Base-by-base conservation (phyloP, 371 early-diverging fungal species). In the Batkoa obscura region DNA sequence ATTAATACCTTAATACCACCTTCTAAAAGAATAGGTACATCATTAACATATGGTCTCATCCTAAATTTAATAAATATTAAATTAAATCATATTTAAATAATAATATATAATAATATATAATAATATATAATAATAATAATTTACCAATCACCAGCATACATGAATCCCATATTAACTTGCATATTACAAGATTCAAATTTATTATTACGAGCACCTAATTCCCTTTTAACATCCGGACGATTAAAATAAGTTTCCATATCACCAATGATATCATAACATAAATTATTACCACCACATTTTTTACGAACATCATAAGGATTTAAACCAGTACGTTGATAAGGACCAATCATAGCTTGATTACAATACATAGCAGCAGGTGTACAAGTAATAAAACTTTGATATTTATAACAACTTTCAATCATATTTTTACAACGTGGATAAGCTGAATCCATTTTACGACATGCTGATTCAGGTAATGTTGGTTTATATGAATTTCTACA, bases 331-430 rank as follows among this genome's bases (percentile, higher is more conserved):
- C 63, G 65, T 61, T 78, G 75, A 62, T 78, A 80, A 9, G 79
- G 81, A 33, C 56, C 54, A 50, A 80, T 68, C 59, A 79, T 68
- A 60, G 77, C 74, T 57, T 72, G 70, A 75, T 91, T 90, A 75
- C 95, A 92, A 71, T 88, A 87, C 57, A 76, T 68, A 31, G 83
- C 72, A 15, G 89, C 85, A 38, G 91, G 87, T 15, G 86, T 72
- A 71, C 95, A 94, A 2, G 78, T 66, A 55, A 85, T 78, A 15
- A 75, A 67, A 49, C 68, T 79, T 64, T 79, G 65, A 59, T 71
- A 80, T 37, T 84, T 72, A 70, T 94, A 92, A 72, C 95, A 94
- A 9, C 72, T 73, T 51, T 80, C 60, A 54, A 94, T 90, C 61
- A 86, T 68, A 6, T 69, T 60, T 8, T 74, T 72, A 62, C 95